Evolutionary conservation across 1,284 basidiomycete species (phyloP).

Genomic region (Stygiomarasmius scandens): DNA sequence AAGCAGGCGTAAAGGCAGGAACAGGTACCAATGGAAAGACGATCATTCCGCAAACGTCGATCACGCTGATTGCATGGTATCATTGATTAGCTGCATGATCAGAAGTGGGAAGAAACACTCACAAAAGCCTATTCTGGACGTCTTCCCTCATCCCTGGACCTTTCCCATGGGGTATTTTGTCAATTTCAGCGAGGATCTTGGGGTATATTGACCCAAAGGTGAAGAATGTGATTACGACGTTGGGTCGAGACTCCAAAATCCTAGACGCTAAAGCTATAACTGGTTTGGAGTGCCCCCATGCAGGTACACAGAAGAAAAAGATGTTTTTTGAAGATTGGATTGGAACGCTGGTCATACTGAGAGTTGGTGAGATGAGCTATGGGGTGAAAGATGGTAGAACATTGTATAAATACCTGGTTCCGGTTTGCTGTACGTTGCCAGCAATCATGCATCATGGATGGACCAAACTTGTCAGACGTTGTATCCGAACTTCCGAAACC

Average conservation of each 20-base stretch:
- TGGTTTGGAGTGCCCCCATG: slow-evolving; percentile 9
- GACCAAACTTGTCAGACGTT: too few relatives aligned
- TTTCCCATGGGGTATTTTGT: neutral
- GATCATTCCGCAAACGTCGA: neutral
- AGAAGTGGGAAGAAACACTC: neutral
- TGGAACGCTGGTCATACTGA: too few relatives aligned
- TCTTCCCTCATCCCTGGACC: neutral
- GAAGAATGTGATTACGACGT: slow-evolving; percentile 1
- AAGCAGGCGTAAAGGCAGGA: too few relatives aligned
- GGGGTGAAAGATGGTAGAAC: too few relatives aligned
- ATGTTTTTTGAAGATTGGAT: neutral
- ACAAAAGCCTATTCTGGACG: slow-evolving; percentile 5
- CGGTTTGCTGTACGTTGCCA: too few relatives aligned
- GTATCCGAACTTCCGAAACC: too few relatives aligned
- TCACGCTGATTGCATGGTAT: neutral
- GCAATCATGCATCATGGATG: too few relatives aligned
- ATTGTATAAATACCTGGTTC: too few relatives aligned
- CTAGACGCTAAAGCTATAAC: neutral
- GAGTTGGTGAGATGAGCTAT: too few relatives aligned
- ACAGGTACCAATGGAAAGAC: neutral
- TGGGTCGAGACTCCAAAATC: slow-evolving; percentile 1
- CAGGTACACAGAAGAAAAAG: neutral
- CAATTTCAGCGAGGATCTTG: slow-evolving; percentile 1
- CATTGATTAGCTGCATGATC: neutral
- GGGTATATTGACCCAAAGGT: neutral